Percentiles rank a stretch among this genome's conserved stretches.
phyloP scores from a whole-genome alignment of 179 eudicot species.

The Nepenthes alata region DNA sequence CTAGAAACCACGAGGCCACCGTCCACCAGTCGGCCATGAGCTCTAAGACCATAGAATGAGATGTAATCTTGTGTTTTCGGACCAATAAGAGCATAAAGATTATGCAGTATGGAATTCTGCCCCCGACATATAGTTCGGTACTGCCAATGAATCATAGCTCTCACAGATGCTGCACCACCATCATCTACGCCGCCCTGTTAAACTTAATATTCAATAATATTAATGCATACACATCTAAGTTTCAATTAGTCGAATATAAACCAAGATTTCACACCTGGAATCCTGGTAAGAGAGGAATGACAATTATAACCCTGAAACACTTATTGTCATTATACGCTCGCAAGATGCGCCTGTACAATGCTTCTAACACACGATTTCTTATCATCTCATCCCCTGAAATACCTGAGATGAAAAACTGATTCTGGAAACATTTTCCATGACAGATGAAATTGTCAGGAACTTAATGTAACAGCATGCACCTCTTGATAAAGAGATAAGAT shows the following conservation, averaged over 20 bases:
- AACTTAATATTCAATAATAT: conserved; percentile 6
- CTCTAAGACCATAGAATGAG: conserved; percentile 90
- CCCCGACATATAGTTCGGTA: conserved; percentile 95
- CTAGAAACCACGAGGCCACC: conserved; percentile 81
- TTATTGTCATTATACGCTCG: conserved; percentile 77
- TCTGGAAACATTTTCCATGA: conserved; percentile 40
- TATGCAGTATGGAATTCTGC: conserved; percentile 74
- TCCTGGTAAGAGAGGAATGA: conserved; percentile 93
- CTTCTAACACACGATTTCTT: conserved; percentile 76
- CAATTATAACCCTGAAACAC: conserved; percentile 78
- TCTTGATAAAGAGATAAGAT: no score
- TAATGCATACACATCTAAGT: conserved; percentile 2
- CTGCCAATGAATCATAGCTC: conserved; percentile 99
- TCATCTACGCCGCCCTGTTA: conserved; percentile 95
- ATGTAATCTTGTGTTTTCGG: conserved; percentile 77
- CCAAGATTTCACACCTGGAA: conserved; percentile 59
- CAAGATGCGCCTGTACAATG: conserved; percentile 70
- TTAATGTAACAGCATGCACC: not conserved
- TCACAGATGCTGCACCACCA: conserved; percentile 94
- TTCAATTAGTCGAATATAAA: conserved; percentile 2
- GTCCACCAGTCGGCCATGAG: conserved; percentile 70
- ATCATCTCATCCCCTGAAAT: conserved; percentile 87
- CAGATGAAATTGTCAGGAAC: conserved; percentile 12
- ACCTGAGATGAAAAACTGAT: conserved; percentile 97
- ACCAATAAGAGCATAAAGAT: conserved; percentile 64